Evolutionary conservation across 2,329 filamentous ascomycete genomes (phyloP).

Genomic region (Hypoxylon sp.): DNA sequence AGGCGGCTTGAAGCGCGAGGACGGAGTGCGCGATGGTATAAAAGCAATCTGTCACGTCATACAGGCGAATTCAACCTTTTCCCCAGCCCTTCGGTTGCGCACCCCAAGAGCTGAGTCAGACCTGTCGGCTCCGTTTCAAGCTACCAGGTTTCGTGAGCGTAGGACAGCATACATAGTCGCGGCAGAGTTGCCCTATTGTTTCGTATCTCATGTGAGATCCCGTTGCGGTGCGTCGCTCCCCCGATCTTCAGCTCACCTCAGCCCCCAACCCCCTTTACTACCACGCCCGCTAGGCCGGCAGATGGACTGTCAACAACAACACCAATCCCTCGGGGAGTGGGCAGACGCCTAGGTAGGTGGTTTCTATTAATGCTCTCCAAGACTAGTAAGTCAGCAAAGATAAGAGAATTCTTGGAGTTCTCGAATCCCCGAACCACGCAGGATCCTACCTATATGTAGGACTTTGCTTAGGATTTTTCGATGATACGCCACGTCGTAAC

Average conservation of each 20-base stretch:
- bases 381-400: conserved; percentile 7
- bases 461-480: conserved; percentile 1
- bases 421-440: conserved; percentile 2
- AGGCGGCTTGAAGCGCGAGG: conserved; percentile 5
- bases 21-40: conserved; percentile 19
- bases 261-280: conserved; percentile 13
- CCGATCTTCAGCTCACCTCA: conserved; percentile 8
- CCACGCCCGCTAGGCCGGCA: not conserved
- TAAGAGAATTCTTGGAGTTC: not conserved
- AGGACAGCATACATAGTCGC: conserved; percentile 17
- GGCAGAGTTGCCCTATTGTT: conserved; percentile 21
- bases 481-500: conserved; percentile 5
- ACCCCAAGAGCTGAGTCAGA: conserved; percentile 19
- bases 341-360: not conserved
- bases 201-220: conserved; percentile 15
- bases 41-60: conserved; percentile 7
- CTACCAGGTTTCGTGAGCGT: conserved; percentile 29
- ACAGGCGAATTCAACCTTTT: conserved; percentile 8
- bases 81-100: conserved; percentile 12
- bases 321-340: not conserved
- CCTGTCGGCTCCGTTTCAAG: conserved; percentile 20
- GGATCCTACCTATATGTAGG: conserved; percentile 9
- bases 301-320: not conserved
- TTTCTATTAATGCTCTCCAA: conserved; percentile 5
- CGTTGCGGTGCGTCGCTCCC: conserved; percentile 11